Base-by-base conservation (phyloP, 257 asterid genomes). In the Salvia splendens region DNA sequence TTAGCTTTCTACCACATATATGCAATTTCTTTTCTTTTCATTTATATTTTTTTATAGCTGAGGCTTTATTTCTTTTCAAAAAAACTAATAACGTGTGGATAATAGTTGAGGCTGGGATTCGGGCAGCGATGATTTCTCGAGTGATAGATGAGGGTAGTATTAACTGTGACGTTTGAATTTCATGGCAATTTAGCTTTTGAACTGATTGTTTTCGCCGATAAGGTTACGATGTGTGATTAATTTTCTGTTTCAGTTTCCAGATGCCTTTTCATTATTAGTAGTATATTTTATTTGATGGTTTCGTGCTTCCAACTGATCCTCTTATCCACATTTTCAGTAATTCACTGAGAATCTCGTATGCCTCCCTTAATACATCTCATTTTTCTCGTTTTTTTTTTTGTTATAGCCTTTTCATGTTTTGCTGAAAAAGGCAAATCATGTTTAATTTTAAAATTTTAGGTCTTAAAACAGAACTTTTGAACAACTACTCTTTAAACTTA, bases 171-270 rank as follows among this genome's bases (percentile, higher is more conserved):
- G 38, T 53, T 59, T 54, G 45, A 20, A 51, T 48, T 67, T 55
- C 40, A 16, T 59, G 41, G 47, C 36, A 40, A 45, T 32, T 67
- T 50, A 49, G 60, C 47, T 17, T 71, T 64, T 41, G n/a, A 63
- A 53, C 45, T 55, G 64, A 64, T 54, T 53, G 17, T 41, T 4
- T 53, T 36, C 43, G 70, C 51, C 52, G 56, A 35, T 28, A 40
- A 4, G 15, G 50, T 64, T 64, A 42, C 63, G 53, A 38, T 33
- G 12, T 54, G 12, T 28, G 65, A 32, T 61, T 24, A 16, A 15
- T 36, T 65, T 71, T 61, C 57, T 24, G 38, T 40, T 46, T 61
- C 57, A 14, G 38, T 40, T 46, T 24, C 52, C 55, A 24, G 61
- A 55, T 62, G 61, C 65, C 53, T 61, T 47, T 58, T 68, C 46